Evolutionary conservation across 805 yeast species (phyloP).

Genomic region (Yamadazyma philogaea): DNA sequence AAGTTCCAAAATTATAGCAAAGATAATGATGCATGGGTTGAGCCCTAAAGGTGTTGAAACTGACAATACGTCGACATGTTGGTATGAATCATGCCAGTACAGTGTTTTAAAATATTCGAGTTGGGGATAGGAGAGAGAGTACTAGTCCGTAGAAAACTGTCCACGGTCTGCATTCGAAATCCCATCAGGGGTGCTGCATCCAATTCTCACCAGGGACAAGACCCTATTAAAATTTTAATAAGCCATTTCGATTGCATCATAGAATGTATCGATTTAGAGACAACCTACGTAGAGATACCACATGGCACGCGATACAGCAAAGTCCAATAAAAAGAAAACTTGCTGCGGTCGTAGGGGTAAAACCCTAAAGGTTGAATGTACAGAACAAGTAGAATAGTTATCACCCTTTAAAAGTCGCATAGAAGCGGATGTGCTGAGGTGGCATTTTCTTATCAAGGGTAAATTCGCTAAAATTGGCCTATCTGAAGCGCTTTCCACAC

Average conservation of each 20-base stretch:
- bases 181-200: neutral
- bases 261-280: neutral
- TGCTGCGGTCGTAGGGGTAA: too few species aligned
- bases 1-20: neutral
- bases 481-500: neutral
- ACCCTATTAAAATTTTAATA: neutral
- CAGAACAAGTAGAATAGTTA: too few species aligned
- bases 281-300: too few species aligned
- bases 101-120: too few species aligned
- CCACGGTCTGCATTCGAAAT: neutral
- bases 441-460: neutral
- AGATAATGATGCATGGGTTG: neutral
- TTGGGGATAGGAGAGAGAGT: too few species aligned
- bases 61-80: neutral
- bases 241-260: neutral
- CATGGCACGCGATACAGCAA: too few species aligned
- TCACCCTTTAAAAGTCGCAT: too few species aligned
- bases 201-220: neutral
- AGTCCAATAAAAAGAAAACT: too few species aligned
- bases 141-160: too few species aligned
- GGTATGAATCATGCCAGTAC: neutral
- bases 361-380: too few species aligned
- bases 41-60: neutral
- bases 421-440: neutral
- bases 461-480: neutral